Percentiles rank a stretch among this genome's conserved stretches.
These are phyloP conservation scores for Populus pruinosa DNA, from an alignment of 345 rosid genomes.

Conservation along the genomic window DNA sequence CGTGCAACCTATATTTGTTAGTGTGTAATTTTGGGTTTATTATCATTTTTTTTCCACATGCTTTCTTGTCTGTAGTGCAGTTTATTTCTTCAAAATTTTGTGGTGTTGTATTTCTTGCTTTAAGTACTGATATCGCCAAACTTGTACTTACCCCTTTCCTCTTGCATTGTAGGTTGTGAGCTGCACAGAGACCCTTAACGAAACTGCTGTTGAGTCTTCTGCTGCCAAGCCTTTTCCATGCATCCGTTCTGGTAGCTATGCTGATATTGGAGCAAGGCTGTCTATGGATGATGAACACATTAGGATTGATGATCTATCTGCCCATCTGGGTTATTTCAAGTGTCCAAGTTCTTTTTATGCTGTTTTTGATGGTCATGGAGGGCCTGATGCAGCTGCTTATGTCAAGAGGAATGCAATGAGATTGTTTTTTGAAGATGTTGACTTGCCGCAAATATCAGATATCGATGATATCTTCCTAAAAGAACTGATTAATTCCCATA, in stretches of 20 bases:
- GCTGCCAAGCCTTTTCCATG: slow-evolving; percentile 42
- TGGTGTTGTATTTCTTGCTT: not conserved
- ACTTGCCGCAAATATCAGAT: slow-evolving; percentile 48
- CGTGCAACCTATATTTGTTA: not conserved
- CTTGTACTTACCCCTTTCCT: slow-evolving; percentile 11
- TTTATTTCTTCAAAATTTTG: not conserved
- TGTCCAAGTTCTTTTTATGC: slow-evolving; percentile 83
- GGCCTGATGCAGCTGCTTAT: slow-evolving; percentile 78
- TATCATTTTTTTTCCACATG: not conserved
- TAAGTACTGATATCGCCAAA: not conserved
- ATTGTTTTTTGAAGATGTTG: slow-evolving; percentile 61
- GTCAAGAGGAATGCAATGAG: slow-evolving; percentile 67
- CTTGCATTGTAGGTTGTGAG: slow-evolving; percentile 33
- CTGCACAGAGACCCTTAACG: slow-evolving; percentile 30
- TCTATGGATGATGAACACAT: slow-evolving; percentile 91
- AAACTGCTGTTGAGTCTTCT: slow-evolving; percentile 33
- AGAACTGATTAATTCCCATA: slow-evolving; percentile 48
- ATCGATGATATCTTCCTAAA: slow-evolving; percentile 44
- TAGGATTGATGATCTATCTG: slow-evolving; percentile 70
- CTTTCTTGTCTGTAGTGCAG: not conserved
- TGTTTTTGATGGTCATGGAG: slow-evolving; percentile 94
- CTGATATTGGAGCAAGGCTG: slow-evolving; percentile 56
- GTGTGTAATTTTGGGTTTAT: not conserved
- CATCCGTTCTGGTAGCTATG: slow-evolving; percentile 75
- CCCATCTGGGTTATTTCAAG: slow-evolving; percentile 45